Evolutionary conservation across 2,329 filamentous ascomycete species (phyloP).

Genomic region (Zasmidium angulare): DNA sequence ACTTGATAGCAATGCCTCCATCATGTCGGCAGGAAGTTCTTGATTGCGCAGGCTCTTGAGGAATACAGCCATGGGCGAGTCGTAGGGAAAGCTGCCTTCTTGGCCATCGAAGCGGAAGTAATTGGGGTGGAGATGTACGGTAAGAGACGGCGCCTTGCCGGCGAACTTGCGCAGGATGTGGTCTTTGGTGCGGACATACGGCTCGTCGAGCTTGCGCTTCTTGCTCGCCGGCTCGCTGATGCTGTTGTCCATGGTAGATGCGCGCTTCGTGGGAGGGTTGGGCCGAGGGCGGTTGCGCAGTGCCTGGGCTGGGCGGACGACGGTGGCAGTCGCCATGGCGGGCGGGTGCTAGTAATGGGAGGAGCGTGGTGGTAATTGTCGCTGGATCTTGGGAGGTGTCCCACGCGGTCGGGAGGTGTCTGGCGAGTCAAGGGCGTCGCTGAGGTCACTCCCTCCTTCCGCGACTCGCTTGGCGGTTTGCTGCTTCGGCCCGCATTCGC

Average conservation of each 20-base stretch:
- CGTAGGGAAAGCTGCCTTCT: slow-evolving; percentile 87
- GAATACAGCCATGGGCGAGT: slow-evolving; percentile 82
- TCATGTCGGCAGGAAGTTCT: slow-evolving; percentile 85
- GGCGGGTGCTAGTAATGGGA: neutral
- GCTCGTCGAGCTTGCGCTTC: slow-evolving; percentile 32
- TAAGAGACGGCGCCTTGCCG: slow-evolving; percentile 73
- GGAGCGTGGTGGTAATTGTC: neutral
- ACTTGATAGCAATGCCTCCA: slow-evolving; percentile 70
- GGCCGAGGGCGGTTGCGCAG: slow-evolving; percentile 46
- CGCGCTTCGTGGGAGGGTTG: slow-evolving; percentile 24
- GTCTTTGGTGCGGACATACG: slow-evolving; percentile 64
- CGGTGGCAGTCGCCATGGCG: slow-evolving; percentile 35
- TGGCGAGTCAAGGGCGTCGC: neutral
- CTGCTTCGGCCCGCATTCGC: neutral
- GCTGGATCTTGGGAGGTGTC: neutral
- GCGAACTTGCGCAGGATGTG: slow-evolving; percentile 83
- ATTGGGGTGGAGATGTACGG: slow-evolving; percentile 79
- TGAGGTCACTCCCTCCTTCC: neutral
- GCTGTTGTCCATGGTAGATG: slow-evolving; percentile 29
- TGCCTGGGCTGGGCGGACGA: slow-evolving; percentile 40
- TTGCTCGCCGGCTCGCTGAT: slow-evolving; percentile 23
- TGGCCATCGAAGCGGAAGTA: slow-evolving; percentile 94
- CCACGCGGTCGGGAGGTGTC: too few relatives aligned
- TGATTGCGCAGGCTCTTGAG: slow-evolving; percentile 70
- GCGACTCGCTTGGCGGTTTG: too few relatives aligned